Conservation (phyloP, 805 yeast species). For the Candida xyloterini region DNA sequence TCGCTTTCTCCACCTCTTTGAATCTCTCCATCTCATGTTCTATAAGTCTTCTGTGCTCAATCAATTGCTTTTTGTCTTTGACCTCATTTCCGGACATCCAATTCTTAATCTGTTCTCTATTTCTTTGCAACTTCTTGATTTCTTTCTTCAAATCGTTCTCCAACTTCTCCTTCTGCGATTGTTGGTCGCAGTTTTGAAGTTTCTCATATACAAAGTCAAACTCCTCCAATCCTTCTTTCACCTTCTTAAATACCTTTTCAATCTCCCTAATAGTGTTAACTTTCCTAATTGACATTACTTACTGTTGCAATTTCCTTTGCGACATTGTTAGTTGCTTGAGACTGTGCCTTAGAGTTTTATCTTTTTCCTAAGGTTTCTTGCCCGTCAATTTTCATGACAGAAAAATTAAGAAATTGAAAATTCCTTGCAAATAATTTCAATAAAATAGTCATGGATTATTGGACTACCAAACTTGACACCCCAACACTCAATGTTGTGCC, state of each 20-base stretch:
- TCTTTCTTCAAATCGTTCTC: slow-evolving; percentile 92
- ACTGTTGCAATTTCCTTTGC: slow-evolving; percentile 50
- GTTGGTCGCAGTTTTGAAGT: slow-evolving; percentile 74
- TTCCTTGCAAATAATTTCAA: slow-evolving; percentile 1
- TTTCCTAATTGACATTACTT: slow-evolving; percentile 24
- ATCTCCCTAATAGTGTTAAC: slow-evolving; percentile 52
- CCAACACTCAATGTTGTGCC: slow-evolving; percentile 89
- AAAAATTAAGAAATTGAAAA: not conserved
- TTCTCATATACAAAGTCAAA: slow-evolving; percentile 87
- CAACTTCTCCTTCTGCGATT: slow-evolving; percentile 87
- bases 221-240: slow-evolving; percentile 82
- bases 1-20: slow-evolving; percentile 88
- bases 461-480: slow-evolving; percentile 66
- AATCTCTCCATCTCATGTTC: slow-evolving; percentile 90
- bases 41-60: slow-evolving; percentile 71
- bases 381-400: slow-evolving; percentile 6
- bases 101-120: slow-evolving; percentile 90
- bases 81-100: slow-evolving; percentile 92
- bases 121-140: slow-evolving; percentile 89
- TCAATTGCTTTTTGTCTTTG: slow-evolving; percentile 77
- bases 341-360: not conserved
- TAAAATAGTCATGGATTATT: slow-evolving; percentile 38
- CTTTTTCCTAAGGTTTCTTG: slow-evolving; percentile 6
- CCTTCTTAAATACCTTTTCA: slow-evolving; percentile 89
- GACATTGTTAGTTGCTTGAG: slow-evolving; percentile 36